A percentile compares a stretch with the other conserved stretches of the same genome.
phyloP scores from a whole-genome alignment of 2,329 filamentous ascomycete species.

The Apiospora saccharicola region DNA sequence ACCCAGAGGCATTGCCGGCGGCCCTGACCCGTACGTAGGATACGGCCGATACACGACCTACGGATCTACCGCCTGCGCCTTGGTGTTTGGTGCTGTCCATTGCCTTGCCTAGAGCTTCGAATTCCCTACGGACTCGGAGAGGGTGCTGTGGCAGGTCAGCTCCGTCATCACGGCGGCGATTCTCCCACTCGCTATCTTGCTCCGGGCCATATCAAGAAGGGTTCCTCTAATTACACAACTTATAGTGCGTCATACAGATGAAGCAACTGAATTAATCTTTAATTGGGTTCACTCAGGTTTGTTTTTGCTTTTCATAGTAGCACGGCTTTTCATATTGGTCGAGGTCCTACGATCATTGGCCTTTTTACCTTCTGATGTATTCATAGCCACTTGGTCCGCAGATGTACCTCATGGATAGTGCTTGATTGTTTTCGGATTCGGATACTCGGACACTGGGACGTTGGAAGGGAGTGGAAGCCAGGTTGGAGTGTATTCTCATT shows the following conservation, averaged over 20 bases:
- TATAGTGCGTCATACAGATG: too few relatives aligned
- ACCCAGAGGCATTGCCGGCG: not conserved
- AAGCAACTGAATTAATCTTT: too few relatives aligned
- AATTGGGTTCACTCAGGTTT: too few relatives aligned
- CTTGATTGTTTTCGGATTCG: too few relatives aligned
- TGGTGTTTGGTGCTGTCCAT: not conserved
- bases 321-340: not conserved
- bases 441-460: too few relatives aligned
- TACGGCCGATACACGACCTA: not conserved
- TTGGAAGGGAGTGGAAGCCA: too few relatives aligned
- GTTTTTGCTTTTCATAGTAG: not conserved
- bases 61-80: not conserved
- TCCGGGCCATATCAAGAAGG: not conserved
- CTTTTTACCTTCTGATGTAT: not conserved
- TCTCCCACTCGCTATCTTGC: not conserved
- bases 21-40: too few relatives aligned
- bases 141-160: not conserved
- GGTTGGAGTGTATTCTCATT: not conserved
- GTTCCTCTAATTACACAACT: too few relatives aligned
- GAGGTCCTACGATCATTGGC: constrained; percentile 11
- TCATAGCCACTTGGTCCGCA: not conserved
- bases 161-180: not conserved
- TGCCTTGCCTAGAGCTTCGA: not conserved
- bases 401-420: not conserved
- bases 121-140: not conserved